phyloP scores from a whole-genome alignment of 2,329 filamentous ascomycete species.

The Samsoniella hepiali region DNA sequence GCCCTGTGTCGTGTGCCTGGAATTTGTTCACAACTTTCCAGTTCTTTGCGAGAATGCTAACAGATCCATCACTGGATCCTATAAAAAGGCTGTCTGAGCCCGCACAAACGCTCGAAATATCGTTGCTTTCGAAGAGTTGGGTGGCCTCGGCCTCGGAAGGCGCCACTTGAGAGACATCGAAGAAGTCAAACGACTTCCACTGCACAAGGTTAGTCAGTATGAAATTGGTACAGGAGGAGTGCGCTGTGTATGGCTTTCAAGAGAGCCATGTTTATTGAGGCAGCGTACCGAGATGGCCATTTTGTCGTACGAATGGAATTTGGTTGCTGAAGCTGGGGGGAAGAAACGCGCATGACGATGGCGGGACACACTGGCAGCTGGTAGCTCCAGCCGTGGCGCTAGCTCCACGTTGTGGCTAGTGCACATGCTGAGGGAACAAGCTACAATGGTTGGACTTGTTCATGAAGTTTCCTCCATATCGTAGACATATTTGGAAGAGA shows the following conservation, averaged over 20 bases:
- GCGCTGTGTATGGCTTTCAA: not conserved
- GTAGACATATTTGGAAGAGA: not conserved
- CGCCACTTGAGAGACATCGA: conserved; percentile 85
- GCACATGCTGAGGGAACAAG: not conserved
- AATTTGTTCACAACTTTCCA: conserved; percentile 88
- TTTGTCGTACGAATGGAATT: conserved; percentile 18
- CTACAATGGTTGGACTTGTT: too few relatives aligned
- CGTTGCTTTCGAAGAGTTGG: conserved; percentile 75
- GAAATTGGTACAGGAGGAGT: too few relatives aligned
- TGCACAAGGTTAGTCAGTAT: conserved; percentile 34
- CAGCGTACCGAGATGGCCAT: conserved; percentile 27
- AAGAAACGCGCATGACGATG: conserved; percentile 16
- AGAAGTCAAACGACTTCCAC: conserved; percentile 99
- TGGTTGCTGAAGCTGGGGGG: not conserved
- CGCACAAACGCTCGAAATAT: conserved; percentile 78
- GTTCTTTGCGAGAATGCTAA: conserved; percentile 80
- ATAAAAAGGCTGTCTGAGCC: conserved; percentile 89
- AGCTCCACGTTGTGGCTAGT: conserved; percentile 2
- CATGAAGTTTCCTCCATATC: not conserved
- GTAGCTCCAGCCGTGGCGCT: conserved; percentile 16
- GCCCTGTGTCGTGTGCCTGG: conserved; percentile 75
- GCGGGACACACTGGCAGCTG: conserved; percentile 12
- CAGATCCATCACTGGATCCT: conserved; percentile 77
- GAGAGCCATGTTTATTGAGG: not conserved
- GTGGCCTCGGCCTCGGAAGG: conserved; percentile 75